Evolutionary conservation across 495 filamentous ascomycete species (phyloP), one percentile per base, ranked within the genome.

Genomic region (Hypoxylon fuscum): DNA sequence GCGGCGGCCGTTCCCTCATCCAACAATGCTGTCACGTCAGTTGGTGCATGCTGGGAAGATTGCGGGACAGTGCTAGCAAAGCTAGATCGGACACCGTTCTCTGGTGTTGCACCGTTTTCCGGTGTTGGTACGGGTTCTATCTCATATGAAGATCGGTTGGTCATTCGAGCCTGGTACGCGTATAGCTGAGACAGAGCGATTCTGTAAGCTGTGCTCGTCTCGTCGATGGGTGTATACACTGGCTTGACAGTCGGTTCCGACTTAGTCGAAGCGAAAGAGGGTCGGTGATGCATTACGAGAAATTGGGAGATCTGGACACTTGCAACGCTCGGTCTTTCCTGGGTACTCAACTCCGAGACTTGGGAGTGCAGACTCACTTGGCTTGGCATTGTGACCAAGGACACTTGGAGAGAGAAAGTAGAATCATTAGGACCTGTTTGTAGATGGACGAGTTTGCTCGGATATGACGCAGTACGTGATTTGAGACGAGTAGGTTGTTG

Each of bases 161-260:
- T 22, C 42, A 46, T 48, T 41, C 49, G 49, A 15, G 58, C 48
- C n/a, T 61, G 48, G 18, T 61, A 54, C 32, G 40, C 53, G 14
- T 47, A 61, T 21, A 61, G 20, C 34, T 47, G 34, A 27, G 58
- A 45, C 15, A 61, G 32, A 7, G 42, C 58, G 23, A 61, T 23
- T 17, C 22, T 48, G 2, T 49, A 4, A 7, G 14, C 31, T 17
- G 21, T 32, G 10, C 18, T 21, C 7, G 23, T n/a, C 17, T 48
- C 23, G 8, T 8, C 21, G 10, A n/a, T 22, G 43, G 22, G 41
- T 8, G n/a, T 37, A 21, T 31, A 15, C n/a, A 37, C 22, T 9
- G 42, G 21, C 15, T 54, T 25, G 20, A 12, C 22, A 11, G 9
- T 25, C 4, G 40, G n/a, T 14, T 41, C 5, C 10, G 14, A 22